phyloP scores from a whole-genome alignment of 805 yeast genomes.

The Yarrowia alimentaria region DNA sequence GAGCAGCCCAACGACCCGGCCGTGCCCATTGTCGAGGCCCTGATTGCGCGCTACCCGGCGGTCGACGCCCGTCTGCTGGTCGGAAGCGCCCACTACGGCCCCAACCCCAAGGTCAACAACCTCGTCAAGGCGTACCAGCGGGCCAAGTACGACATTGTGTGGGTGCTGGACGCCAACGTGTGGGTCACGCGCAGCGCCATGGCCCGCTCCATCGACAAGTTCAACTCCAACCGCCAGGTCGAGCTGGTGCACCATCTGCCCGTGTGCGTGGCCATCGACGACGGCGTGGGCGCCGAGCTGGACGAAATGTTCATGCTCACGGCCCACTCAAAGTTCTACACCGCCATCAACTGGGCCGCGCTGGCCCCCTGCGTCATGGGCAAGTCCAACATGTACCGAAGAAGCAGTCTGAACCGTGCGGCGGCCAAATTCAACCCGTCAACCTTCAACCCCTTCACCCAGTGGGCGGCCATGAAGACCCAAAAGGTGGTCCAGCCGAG shows the following conservation, averaged over 20 bases:
- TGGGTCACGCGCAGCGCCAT: constrained; percentile 69
- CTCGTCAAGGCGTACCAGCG: constrained; percentile 71
- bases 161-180: constrained; percentile 86
- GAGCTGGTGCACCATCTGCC: constrained; percentile 82
- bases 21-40: constrained; percentile 51
- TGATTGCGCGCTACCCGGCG: constrained; percentile 54
- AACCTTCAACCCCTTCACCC: constrained; percentile 24
- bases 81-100: constrained; percentile 58
- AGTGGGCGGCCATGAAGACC: constrained; percentile 15
- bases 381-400: constrained; percentile 74
- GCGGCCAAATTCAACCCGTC: constrained; percentile 30
- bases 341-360: constrained; percentile 67
- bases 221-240: constrained; percentile 46
- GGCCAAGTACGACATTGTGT: constrained; percentile 70
- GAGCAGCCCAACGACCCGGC: constrained; percentile 64
- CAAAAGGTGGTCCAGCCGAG: constrained; percentile 3
- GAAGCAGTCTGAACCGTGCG: constrained; percentile 53
- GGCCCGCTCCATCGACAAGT: constrained; percentile 54
- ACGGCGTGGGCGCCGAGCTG: constrained; percentile 59
- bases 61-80: constrained; percentile 59
- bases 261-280: constrained; percentile 34
- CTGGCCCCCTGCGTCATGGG: constrained; percentile 92
- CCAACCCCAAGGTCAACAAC: constrained; percentile 87
- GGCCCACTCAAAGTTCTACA: constrained; percentile 82
- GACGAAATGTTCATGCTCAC: constrained; percentile 86